Conservation (phyloP, 179 eudicot genomes). For the Corrigiola litoralis region DNA sequence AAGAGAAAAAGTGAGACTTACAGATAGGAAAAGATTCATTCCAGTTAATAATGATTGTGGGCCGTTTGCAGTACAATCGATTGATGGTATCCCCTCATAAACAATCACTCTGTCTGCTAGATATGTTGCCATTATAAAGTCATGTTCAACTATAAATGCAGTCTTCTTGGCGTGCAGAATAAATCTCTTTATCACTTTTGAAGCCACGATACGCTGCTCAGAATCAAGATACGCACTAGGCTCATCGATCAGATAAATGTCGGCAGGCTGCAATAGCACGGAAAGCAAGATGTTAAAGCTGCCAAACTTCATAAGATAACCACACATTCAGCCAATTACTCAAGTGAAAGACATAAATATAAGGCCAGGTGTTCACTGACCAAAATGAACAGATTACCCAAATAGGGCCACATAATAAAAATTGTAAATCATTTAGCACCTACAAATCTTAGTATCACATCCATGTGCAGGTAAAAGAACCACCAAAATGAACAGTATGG, state of each 20-base stretch:
- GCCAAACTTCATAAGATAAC: not conserved
- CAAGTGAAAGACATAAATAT: not conserved
- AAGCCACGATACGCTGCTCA: conserved; percentile 97
- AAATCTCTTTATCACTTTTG: conserved; percentile 94
- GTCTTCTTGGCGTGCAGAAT: conserved; percentile 96
- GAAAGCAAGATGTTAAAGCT: not conserved
- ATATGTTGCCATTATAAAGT: conserved; percentile 97
- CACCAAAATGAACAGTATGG: not conserved
- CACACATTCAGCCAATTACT: not conserved
- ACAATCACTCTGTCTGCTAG: conserved; percentile 94
- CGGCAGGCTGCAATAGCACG: conserved; percentile 71
- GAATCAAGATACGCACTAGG: conserved; percentile 99
- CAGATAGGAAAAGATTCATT: conserved; percentile 92
- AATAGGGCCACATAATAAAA: not conserved
- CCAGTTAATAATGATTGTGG: conserved; percentile 93
- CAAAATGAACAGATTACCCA: too few species aligned
- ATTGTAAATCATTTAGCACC: not conserved
- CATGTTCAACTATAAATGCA: conserved; percentile 96
- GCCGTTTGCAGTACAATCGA: conserved; percentile 83
- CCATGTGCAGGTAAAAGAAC: not conserved
- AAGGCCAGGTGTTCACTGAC: not conserved
- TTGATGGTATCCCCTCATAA: conserved; percentile 81
- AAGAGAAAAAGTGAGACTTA: conserved; percentile 27
- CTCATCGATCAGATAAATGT: conserved; percentile 91
- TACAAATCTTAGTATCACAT: not conserved